Evolutionary conservation across 73 alveolate species (phyloP).

Genomic region (Stentor roeselii): DNA sequence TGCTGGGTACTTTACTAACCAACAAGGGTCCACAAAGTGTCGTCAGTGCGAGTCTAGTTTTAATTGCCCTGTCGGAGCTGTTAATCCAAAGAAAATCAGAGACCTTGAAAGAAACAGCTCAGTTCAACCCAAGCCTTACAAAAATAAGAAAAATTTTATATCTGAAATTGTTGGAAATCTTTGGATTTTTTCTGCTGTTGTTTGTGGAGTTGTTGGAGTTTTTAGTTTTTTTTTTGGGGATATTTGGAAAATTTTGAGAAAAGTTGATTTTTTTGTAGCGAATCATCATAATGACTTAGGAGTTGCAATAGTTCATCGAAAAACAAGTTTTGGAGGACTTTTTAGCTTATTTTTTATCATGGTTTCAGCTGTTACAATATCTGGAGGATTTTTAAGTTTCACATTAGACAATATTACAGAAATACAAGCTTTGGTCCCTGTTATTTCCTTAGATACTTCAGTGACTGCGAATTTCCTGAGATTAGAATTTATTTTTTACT

Average conservation of each 20-base stretch:
- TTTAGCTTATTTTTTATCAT: neutral
- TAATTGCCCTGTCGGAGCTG: slow-evolving; percentile 7
- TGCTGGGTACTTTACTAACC: neutral
- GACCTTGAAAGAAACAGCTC: neutral
- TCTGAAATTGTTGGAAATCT: neutral
- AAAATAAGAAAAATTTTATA: neutral
- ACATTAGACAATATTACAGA: slow-evolving; percentile 17
- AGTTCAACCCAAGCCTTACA: neutral
- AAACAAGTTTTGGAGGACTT: slow-evolving; percentile 26
- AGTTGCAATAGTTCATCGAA: neutral
- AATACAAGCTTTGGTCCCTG: slow-evolving; percentile 27
- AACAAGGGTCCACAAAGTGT: slow-evolving; percentile 8
- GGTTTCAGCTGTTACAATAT: neutral
- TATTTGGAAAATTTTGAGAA: neutral
- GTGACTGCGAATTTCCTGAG: neutral
- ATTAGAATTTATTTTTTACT: neutral
- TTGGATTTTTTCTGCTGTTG: neutral
- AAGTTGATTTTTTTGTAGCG: slow-evolving; percentile 17
- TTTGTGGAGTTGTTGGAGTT: slow-evolving; percentile 11
- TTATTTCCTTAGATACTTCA: neutral
- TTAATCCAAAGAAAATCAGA: neutral
- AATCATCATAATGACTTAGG: neutral
- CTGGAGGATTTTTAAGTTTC: neutral
- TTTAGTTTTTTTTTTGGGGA: neutral
- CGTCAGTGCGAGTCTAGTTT: neutral